A percentile compares a stretch with the other conserved stretches of the same genome.
Evolutionary conservation across 2,329 filamentous ascomycete species (phyloP).

Genomic region (Grosmannia clavigera): DNA sequence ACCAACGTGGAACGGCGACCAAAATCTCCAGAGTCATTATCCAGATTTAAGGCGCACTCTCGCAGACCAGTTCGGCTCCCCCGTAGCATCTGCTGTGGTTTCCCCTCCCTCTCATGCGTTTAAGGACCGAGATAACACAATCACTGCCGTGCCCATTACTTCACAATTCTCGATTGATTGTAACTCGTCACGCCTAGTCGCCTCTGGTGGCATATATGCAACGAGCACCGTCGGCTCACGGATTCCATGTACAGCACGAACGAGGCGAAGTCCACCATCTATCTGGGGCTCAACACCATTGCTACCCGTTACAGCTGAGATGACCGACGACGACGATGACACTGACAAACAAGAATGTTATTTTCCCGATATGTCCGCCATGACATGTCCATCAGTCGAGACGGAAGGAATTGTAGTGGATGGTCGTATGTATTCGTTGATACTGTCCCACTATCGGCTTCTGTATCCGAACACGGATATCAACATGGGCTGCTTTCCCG

Average conservation of each 20-base stretch:
- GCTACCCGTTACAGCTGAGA: neutral
- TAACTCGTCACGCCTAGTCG: neutral
- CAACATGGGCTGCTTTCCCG: constrained; percentile 7
- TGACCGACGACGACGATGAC: constrained; percentile 5
- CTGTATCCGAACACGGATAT: neutral
- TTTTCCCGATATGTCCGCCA: neutral
- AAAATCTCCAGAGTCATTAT: too few species aligned
- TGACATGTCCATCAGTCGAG: too few species aligned
- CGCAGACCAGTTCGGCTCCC: neutral
- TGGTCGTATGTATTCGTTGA: neutral
- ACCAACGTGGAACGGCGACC: too few species aligned
- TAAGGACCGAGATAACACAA: too few species aligned
- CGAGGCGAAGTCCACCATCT: neutral
- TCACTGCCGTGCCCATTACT: neutral
- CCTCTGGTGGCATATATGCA: constrained; percentile 5
- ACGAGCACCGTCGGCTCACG: constrained; percentile 8
- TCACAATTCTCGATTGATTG: neutral
- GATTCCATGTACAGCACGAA: constrained; percentile 6
- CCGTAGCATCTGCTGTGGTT: too few species aligned
- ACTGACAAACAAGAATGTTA: neutral
- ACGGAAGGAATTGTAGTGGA: neutral
- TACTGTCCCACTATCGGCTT: neutral
- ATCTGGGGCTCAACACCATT: constrained; percentile 1
- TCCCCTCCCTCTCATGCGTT: neutral
- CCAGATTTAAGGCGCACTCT: too few species aligned